phyloP scores from a whole-genome alignment of 805 yeast species.

The Cyberlindnera meyerae region DNA sequence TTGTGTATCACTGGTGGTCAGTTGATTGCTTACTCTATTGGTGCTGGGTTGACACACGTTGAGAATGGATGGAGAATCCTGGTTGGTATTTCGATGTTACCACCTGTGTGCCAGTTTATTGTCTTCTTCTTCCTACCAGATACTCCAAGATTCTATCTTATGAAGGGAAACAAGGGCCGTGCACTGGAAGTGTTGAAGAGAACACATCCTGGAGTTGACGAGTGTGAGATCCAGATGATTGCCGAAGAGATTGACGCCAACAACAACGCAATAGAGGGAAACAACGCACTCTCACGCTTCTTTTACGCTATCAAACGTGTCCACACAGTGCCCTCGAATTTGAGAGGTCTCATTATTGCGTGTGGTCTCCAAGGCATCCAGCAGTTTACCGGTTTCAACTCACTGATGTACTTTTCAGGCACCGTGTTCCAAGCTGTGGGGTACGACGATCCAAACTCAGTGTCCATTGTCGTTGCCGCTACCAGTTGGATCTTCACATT shows the following conservation, averaged over 20 bases:
- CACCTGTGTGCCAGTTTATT: slow-evolving; percentile 72
- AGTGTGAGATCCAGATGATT: slow-evolving; percentile 58
- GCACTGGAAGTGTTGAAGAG: slow-evolving; percentile 64
- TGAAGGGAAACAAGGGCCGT: slow-evolving; percentile 56
- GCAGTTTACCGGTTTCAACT: slow-evolving; percentile 95
- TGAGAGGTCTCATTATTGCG: slow-evolving; percentile 83
- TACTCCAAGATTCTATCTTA: slow-evolving; percentile 86
- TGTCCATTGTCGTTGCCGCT: slow-evolving; percentile 88
- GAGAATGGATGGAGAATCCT: slow-evolving; percentile 88
- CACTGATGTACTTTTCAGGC: slow-evolving; percentile 91
- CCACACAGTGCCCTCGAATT: slow-evolving; percentile 69
- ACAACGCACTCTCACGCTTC: slow-evolving; percentile 42
- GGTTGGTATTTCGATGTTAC: slow-evolving; percentile 87
- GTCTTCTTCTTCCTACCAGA: slow-evolving; percentile 88
- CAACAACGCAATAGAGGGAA: slow-evolving; percentile 44
- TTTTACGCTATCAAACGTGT: slow-evolving; percentile 59
- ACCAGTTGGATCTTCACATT: slow-evolving; percentile 88
- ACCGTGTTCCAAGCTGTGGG: slow-evolving; percentile 92
- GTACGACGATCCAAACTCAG: slow-evolving; percentile 86
- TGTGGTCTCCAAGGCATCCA: slow-evolving; percentile 95
- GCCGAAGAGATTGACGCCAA: slow-evolving; percentile 57
- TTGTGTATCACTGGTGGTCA: slow-evolving; percentile 82
- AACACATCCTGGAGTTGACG: slow-evolving; percentile 60
- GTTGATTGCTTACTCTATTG: slow-evolving; percentile 87
- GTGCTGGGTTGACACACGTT: slow-evolving; percentile 75